phyloP scores from a whole-genome alignment of 257 asterid species.

The Schizonepeta tenuifolia region DNA sequence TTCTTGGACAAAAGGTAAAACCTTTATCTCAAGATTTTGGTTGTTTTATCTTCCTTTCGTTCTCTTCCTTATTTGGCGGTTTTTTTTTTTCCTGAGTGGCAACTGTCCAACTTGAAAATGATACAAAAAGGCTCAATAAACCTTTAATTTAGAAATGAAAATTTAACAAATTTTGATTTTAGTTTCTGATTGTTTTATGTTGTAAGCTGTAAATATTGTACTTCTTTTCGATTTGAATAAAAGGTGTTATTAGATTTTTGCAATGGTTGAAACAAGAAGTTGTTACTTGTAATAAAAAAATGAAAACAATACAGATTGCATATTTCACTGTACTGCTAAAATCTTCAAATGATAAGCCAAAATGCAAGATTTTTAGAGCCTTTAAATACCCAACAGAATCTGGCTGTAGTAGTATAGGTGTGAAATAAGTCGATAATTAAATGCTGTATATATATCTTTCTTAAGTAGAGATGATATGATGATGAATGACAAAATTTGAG shows the following conservation, averaged over 20 bases:
- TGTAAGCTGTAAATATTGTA: not conserved
- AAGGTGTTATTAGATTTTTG: not conserved
- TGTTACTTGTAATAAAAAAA: not conserved
- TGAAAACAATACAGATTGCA: too few species aligned
- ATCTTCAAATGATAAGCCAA: not conserved
- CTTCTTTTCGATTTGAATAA: not conserved
- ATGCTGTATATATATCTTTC: too few species aligned
- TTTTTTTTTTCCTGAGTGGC: not conserved
- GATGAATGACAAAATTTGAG: not conserved
- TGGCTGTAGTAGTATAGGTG: not conserved
- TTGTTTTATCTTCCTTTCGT: not conserved
- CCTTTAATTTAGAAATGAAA: not conserved
- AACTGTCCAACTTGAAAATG: not conserved
- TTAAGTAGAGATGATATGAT: not conserved
- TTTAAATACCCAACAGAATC: not conserved
- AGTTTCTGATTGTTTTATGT: not conserved
- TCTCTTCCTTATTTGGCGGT: not conserved
- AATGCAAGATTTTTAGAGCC: not conserved
- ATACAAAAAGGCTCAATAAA: not conserved
- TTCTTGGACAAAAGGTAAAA: conserved; percentile 28
- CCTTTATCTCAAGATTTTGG: conserved; percentile 17
- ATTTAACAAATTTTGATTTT: not conserved
- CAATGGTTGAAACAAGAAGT: not conserved
- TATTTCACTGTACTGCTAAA: too few species aligned
- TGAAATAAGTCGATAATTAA: too few species aligned